Conservation (phyloP, 83 land plant species). For the Diphasiastrum complanatum region DNA sequence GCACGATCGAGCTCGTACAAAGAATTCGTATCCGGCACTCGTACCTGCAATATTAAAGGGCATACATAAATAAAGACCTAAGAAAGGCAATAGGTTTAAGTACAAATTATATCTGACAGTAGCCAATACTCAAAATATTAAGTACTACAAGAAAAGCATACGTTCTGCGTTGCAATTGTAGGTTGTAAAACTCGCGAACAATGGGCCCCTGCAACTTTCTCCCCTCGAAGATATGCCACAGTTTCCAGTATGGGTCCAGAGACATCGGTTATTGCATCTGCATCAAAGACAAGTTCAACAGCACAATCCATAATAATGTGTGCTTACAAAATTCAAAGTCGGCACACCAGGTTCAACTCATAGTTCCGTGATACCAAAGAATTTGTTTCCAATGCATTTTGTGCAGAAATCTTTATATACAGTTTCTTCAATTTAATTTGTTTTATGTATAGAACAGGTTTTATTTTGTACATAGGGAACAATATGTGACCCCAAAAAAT, state of each 20-base stretch:
- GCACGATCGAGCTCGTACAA: slow-evolving; percentile 90
- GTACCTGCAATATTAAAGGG: slow-evolving; percentile 36
- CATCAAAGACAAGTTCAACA: no score
- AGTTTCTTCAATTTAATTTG: no score
- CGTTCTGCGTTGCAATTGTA: slow-evolving; percentile 91
- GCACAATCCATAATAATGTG: no score
- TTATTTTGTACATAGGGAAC: no score
- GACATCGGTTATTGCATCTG: slow-evolving; percentile 49
- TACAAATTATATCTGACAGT: not conserved
- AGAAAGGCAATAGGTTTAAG: not conserved
- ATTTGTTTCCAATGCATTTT: no score
- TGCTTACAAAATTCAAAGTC: no score
- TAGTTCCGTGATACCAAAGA: no score
- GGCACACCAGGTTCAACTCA: no score
- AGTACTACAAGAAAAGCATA: slow-evolving; percentile 18
- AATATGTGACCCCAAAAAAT: not conserved
- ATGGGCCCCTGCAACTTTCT: slow-evolving; percentile 46
- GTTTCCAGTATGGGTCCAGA: slow-evolving; percentile 55
- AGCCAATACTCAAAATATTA: not conserved
- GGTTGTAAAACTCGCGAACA: slow-evolving; percentile 72
- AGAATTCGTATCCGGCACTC: slow-evolving; percentile 72
- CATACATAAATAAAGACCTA: not conserved
- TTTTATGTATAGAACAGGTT: no score
- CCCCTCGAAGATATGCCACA: slow-evolving; percentile 47
- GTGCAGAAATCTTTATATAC: no score